Base-by-base conservation (phyloP, 768 basidiomycete genomes). In the Panellus pusillus region DNA sequence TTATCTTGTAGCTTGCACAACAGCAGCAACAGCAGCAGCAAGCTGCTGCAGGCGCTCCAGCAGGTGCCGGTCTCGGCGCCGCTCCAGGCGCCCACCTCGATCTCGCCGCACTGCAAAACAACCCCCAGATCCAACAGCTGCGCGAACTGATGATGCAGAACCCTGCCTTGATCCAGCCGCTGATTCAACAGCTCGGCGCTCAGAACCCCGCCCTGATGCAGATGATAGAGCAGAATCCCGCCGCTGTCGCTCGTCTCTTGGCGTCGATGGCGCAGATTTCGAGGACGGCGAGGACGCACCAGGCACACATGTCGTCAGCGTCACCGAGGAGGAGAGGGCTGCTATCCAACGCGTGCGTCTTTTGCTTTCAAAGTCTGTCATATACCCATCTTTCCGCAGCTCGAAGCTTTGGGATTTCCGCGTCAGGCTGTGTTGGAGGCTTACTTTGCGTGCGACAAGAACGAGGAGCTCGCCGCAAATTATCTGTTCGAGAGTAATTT, bases 381-480 rank as follows among this genome's bases (percentile, higher is more conserved):
- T 17, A 55, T 58, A 14, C 19, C 36, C n/a, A 29, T 43, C 39
- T 60, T 31, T 40, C 5, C 50, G 2, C 60, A 97, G 95, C 76
- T 97, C 57, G 83, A 91, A 71, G 86, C 74, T 1, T 82, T 98
- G 42, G 96, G 97, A 1, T 98, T 99, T 70, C 70, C 90, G 15
- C 81, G 92, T 37, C 78, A 93, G 40, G 74, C 76, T 0, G 96
- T 79, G n/a, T 72, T 95, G 32, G 83, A 98, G 70, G 97, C 97
- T 1, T 99, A 91, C 71, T 82, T 96, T 66, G 90, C 87, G 2
- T 98, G 95, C 70, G 97, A 93, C 69, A 93, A 91, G 80, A 93
- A 98, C 66, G 97, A 98, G 72, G 93, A 98, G 66, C 72, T 95
- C 17, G 94, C 97, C 9, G 97, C 96, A 13, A 97, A 97, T 66